Conservation (phyloP, 2,329 filamentous ascomycete genomes). For the Trichoderma citrinoviride region DNA sequence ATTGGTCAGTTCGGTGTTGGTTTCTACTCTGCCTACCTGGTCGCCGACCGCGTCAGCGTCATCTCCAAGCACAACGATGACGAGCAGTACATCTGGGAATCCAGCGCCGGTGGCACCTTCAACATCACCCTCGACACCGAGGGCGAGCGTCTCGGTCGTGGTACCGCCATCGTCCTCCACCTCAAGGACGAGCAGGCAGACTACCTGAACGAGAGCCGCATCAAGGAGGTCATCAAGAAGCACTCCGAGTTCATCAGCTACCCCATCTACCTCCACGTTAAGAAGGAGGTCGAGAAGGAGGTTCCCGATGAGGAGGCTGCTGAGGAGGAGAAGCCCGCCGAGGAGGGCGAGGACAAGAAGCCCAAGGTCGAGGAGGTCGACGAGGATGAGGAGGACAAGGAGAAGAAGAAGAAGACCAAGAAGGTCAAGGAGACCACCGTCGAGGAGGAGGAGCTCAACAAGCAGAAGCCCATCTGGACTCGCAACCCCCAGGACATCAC, state of each 20-base stretch:
- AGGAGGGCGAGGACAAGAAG: slow-evolving; percentile 88
- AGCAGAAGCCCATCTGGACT: slow-evolving; percentile 99
- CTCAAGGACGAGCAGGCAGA: slow-evolving; percentile 99
- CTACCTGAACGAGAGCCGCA: slow-evolving; percentile 97
- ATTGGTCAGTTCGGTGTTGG: slow-evolving; percentile 99
- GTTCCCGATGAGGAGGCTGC: slow-evolving; percentile 87
- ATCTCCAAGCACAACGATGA: slow-evolving; percentile 99
- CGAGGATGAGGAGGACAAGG: slow-evolving; percentile 77
- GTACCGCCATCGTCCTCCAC: slow-evolving; percentile 97
- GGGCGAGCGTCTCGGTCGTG: slow-evolving; percentile 85
- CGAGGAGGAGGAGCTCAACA: slow-evolving; percentile 99
- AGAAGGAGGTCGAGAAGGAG: slow-evolving; percentile 99
- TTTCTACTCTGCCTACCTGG: slow-evolving; percentile 99
- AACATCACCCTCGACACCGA: slow-evolving; percentile 87
- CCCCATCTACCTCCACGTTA: slow-evolving; percentile 99
- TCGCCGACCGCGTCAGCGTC: slow-evolving; percentile 93
- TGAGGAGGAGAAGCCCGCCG: slow-evolving; percentile 63
- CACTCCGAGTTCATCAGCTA: slow-evolving; percentile 99
- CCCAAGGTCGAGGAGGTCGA: slow-evolving; percentile 91
- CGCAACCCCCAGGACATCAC: slow-evolving; percentile 95
- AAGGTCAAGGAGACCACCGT: slow-evolving; percentile 98
- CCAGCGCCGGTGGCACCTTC: slow-evolving; percentile 95
- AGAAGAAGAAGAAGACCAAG: slow-evolving; percentile 98
- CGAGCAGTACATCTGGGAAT: slow-evolving; percentile 99
- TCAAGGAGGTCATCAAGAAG: slow-evolving; percentile 99